Conservation (phyloP, 208 protist genomes). For the Leishmania mexicana region DNA sequence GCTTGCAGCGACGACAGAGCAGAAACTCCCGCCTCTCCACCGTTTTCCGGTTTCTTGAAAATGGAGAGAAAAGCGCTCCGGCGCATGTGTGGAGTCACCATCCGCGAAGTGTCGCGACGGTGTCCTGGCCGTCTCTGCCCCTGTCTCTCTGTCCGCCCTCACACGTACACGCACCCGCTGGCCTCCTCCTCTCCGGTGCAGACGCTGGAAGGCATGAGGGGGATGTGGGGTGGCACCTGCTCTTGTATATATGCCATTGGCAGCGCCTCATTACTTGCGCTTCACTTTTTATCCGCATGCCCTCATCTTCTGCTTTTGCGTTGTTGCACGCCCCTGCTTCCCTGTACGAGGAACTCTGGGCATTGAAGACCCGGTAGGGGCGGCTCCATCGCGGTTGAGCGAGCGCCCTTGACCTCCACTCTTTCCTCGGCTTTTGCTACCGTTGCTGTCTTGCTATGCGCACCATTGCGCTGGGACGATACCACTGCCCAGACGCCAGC, state of each 20-base stretch:
- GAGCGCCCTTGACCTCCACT: not conserved
- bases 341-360: not conserved
- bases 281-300: not conserved
- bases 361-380: not conserved
- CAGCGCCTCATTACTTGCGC: not conserved
- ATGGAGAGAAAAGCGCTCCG: not conserved
- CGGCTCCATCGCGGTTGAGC: not conserved
- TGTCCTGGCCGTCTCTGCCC: not conserved
- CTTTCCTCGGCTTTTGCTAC: not conserved
- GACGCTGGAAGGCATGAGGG: not conserved
- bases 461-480: not conserved
- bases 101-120: not conserved
- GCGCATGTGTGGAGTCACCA: not conserved
- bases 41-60: no score
- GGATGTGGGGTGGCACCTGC: not conserved
- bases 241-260: not conserved
- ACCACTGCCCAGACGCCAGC: not conserved
- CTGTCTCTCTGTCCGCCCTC: not conserved
- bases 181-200: not conserved
- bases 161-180: not conserved
- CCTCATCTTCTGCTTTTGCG: not conserved
- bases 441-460: not conserved
- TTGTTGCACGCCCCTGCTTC: not conserved
- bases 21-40: no score
- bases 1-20: not conserved